Evolutionary conservation across 2,329 filamentous ascomycete species (phyloP), one percentile per base, ranked within the genome.

Genomic region (Pleurostoma richardsiae): DNA sequence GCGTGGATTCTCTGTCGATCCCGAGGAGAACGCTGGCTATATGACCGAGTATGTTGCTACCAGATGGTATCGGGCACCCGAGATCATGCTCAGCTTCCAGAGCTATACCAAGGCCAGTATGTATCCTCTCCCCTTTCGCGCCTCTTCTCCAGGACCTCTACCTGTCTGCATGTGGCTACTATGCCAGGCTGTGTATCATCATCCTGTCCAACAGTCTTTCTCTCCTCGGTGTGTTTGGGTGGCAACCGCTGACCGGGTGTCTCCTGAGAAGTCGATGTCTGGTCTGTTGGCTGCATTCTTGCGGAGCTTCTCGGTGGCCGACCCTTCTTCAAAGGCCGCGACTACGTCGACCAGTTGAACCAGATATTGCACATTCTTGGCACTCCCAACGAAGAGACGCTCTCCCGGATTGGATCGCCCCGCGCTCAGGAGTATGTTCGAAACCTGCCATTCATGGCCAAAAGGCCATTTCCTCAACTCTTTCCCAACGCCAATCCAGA

Each of bases 41-140:
- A 97, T 99, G 94, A 99, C 94, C 8, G 94, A 99, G 71, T 99
- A 99, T 62, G 94, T 99, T 47, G 94, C 94, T 43, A 99, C 94
- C 44, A 82, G 94, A 73, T 99, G 94, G 94, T 99, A 83, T 61
- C 77, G 79, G 71, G 94, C 94, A 4, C 94, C 94, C 4, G 94
- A 99, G 70, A 99, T 99, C 59, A 99, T 99, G 94, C 75, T 99
- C 68, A 96, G 90, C 75, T 99, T 99, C 82, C 92, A 97, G 71
- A 96, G 90, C 74, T 99, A 99, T 71, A 99, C 94, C 61, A 99
- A 99, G 90, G 94, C 94, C 58, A 99, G 94, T 97, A 83, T 48
- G 91, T 92, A 6, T 19, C 19, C 19, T 19, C 19, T 19, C 19
- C 19, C 11, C 31, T 31, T 19, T 7, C 30, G 11, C 40, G 3